phyloP scores from a whole-genome alignment of 2,329 filamentous ascomycete genomes.

The Pseudocercospora fijiensis region DNA sequence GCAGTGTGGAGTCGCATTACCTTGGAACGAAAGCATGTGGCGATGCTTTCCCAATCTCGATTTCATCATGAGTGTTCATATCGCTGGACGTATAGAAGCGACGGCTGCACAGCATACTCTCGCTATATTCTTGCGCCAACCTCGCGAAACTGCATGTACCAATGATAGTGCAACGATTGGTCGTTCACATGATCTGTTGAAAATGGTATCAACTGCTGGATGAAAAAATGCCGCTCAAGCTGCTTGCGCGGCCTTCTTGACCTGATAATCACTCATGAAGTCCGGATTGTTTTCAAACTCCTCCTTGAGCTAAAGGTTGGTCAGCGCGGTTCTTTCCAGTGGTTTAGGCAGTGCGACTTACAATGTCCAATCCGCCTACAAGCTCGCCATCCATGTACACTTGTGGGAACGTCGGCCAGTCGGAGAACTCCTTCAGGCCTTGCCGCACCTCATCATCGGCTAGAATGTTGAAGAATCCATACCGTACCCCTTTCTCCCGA shows the following conservation, averaged over 20 bases:
- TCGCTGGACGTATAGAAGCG: neutral
- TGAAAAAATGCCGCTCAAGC: neutral
- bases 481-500: slow-evolving; percentile 86
- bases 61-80: neutral
- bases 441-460: slow-evolving; percentile 96
- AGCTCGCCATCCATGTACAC: slow-evolving; percentile 88
- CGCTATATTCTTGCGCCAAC: neutral
- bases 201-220: neutral
- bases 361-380: slow-evolving; percentile 92
- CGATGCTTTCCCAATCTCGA: neutral
- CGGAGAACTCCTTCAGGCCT: slow-evolving; percentile 94
- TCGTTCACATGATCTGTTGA: neutral
- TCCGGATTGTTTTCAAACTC: slow-evolving; percentile 80
- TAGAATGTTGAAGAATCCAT: slow-evolving; percentile 98
- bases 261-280: slow-evolving; percentile 73
- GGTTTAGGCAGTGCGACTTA: slow-evolving; percentile 52
- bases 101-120: neutral
- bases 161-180: neutral
- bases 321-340: neutral
- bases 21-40: neutral
- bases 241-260: slow-evolving; percentile 32
- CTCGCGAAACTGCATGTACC: neutral
- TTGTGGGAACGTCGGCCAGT: slow-evolving; percentile 97
- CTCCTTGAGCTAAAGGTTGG: slow-evolving; percentile 74
- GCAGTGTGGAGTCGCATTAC: neutral